Evolutionary conservation across 2,329 filamentous ascomycete species (phyloP).

Genomic region (Teratosphaeria zuluensis): DNA sequence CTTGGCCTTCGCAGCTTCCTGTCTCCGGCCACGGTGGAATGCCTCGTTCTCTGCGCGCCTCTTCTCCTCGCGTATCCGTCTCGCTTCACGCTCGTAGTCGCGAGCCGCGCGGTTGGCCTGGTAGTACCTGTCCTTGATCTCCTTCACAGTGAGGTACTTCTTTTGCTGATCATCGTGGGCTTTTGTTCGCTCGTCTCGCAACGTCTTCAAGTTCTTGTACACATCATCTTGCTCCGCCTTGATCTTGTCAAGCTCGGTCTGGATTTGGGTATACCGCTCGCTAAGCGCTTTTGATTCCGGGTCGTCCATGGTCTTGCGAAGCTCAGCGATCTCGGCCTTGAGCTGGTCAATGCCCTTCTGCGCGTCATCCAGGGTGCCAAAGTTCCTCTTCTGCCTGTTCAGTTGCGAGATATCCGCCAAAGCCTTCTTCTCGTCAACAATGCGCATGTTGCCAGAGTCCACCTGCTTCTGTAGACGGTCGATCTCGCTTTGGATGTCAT

Average conservation of each 20-base stretch:
- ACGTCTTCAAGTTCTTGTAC: constrained; percentile 74
- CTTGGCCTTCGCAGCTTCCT: constrained; percentile 64
- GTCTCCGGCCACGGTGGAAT: constrained; percentile 61
- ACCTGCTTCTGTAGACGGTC: constrained; percentile 72
- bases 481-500: constrained; percentile 81
- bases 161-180: constrained; percentile 78
- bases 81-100: constrained; percentile 74
- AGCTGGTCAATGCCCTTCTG: constrained; percentile 86
- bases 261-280: constrained; percentile 75
- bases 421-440: constrained; percentile 96
- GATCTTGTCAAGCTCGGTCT: constrained; percentile 79
- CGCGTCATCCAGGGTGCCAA: constrained; percentile 69
- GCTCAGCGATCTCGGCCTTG: constrained; percentile 76
- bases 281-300: constrained; percentile 81
- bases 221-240: constrained; percentile 87
- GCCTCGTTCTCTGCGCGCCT: constrained; percentile 71
- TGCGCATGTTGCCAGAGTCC: constrained; percentile 80
- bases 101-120: constrained; percentile 69
- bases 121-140: constrained; percentile 85
- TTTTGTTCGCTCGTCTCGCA: constrained; percentile 78
- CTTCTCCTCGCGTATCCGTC: constrained; percentile 65
- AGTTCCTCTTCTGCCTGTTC: constrained; percentile 84
- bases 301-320: constrained; percentile 83
- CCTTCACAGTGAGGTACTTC: constrained; percentile 71
- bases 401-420: constrained; percentile 72